Evolutionary conservation across 306 rosid species (phyloP).

Genomic region (Malus sieversii): DNA sequence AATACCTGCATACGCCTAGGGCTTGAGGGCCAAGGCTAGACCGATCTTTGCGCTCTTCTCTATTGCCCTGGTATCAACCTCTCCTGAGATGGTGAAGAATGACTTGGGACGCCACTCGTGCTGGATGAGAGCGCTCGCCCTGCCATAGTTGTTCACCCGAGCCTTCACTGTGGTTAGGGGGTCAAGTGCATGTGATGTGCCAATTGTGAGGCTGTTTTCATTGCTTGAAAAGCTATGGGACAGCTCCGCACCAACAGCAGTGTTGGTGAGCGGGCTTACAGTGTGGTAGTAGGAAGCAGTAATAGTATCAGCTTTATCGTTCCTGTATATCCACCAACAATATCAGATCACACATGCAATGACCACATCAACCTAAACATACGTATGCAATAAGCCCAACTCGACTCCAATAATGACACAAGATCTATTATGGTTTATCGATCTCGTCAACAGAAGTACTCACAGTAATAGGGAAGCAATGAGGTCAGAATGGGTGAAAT

Average conservation of each 20-base stretch:
- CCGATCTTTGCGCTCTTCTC: conserved; percentile 93
- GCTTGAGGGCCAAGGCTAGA: conserved; percentile 80
- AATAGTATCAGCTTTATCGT: conserved; percentile 65
- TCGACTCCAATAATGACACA: background rate
- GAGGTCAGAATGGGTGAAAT: conserved; percentile 62
- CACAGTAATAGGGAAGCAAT: conserved; percentile 75
- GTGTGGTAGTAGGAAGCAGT: conserved; percentile 76
- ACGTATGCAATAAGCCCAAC: background rate
- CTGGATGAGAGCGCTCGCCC: conserved; percentile 76
- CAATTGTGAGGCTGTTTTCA: conserved; percentile 63
- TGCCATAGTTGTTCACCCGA: conserved; percentile 76
- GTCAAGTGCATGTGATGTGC: conserved; percentile 81
- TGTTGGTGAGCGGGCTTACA: conserved; percentile 72
- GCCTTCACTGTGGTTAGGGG: conserved; percentile 78
- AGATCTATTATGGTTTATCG: background rate
- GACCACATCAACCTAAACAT: background rate
- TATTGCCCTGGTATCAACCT: conserved; percentile 73
- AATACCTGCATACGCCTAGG: conserved; percentile 22
- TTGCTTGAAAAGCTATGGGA: conserved; percentile 72
- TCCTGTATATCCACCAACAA: conserved; percentile 36
- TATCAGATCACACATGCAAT: background rate
- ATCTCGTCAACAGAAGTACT: conserved; percentile 12
- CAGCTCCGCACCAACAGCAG: conserved; percentile 91
- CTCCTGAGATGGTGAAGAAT: conserved; percentile 72
- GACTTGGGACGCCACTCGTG: conserved; percentile 83